Evolutionary conservation across 78 protist genomes (phyloP).

Genomic region (Monosiga brevicollis): DNA sequence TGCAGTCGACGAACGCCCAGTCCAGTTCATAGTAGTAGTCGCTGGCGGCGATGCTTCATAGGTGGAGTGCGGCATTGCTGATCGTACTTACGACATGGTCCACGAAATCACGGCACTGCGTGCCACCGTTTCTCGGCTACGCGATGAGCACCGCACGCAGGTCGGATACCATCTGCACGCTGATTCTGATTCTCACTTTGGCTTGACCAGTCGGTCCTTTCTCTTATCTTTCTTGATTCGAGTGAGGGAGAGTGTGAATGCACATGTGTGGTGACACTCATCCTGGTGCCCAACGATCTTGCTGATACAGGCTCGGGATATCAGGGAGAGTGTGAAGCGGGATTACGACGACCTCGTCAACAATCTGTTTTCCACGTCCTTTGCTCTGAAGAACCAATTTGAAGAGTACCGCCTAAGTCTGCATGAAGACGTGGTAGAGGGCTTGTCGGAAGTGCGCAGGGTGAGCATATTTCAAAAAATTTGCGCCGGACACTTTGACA

Average conservation of each 20-base stretch:
- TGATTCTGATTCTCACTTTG: too few species aligned
- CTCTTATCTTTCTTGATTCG: too few species aligned
- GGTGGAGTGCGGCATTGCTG: not conserved
- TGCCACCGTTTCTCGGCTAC: not conserved
- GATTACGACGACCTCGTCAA: not conserved
- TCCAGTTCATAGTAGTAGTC: too few species aligned
- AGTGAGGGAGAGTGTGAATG: too few species aligned
- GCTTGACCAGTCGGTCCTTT: too few species aligned
- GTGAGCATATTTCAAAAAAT: not conserved
- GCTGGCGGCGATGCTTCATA: too few species aligned
- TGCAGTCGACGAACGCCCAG: too few species aligned
- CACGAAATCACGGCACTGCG: not conserved
- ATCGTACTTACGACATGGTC: not conserved
- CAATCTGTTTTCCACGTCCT: not conserved
- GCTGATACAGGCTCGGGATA: not conserved
- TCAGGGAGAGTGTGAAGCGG: not conserved
- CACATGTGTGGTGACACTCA: too few species aligned
- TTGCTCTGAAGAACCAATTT: not conserved
- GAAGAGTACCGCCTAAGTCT: not conserved
- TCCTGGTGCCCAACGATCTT: too few species aligned
- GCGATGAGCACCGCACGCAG: not conserved
- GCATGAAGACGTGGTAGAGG: not conserved
- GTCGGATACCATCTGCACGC: too few species aligned
- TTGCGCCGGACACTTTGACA: too few species aligned
- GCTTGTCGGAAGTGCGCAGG: not conserved